Base-by-base conservation (phyloP, 1,284 basidiomycete species). In the Microbotryomycetes sp. region DNA sequence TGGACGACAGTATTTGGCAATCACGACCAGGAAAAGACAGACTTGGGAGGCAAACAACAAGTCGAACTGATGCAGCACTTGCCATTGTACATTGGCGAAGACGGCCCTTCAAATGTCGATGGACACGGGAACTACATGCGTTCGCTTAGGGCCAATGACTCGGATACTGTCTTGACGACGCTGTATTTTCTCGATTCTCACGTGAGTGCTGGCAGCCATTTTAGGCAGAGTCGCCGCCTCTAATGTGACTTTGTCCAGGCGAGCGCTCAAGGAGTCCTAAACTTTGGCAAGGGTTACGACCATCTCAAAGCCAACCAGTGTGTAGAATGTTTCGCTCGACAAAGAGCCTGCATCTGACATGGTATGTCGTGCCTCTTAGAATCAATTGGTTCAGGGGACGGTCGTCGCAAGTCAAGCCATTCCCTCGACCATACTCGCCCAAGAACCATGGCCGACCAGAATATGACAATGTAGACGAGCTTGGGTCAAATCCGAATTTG, bases 111-210 rank as follows among this genome's bases (percentile, higher is more conserved):
- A 59, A 82, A 85, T 69, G 78, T 97, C 0, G 88, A 89, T 70
- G 91, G 91, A 0, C 85, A 86, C 3, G 89, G 90, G 3, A 93
- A 93, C 71, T 93, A 91, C 59, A 52, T 70, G 52, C 61, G 62
- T 45, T 54, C 61, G 30, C 61, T 71, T 29, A 67, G 66, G 16
- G 49, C 64, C 1, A 35, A 56, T 29, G 55, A 54, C 5, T 52
- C 61, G 6, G 61, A 69, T 18, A 65, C 89, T 1, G 89, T 92
- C 66, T 78, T 96, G 9, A 80, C 94, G 61, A 92, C 89, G 0
- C 75, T 97, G 3, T 97, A 97, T 76, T 91, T 97, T 79, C 78
- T 97, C 63, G 93, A 97, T 75, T 92, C 91, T 1, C 89, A 90
- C 21, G 78, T 62, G 23, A 23, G 57, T 24, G 3, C 23, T 56